These are phyloP conservation scores for Rhodotorula sp. DNA, from an alignment of 1,284 basidiomycete genomes.

Conservation along the genomic window DNA sequence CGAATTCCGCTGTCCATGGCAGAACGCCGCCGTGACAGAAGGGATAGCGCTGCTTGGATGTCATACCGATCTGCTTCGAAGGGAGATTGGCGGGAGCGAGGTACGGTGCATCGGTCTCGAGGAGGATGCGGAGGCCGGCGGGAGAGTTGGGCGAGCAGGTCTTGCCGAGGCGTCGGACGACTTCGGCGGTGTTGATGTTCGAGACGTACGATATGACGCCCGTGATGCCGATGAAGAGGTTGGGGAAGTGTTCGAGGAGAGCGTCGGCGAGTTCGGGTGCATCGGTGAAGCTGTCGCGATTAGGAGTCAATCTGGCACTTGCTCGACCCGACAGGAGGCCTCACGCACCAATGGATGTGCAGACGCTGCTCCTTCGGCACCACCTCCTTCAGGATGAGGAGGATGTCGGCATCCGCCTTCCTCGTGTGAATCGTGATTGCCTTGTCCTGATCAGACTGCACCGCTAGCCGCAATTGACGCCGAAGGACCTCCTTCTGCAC, in stretches of 20 bases:
- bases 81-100: slow-evolving; percentile 73
- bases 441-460: slow-evolving; percentile 59
- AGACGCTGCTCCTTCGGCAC: slow-evolving; percentile 64
- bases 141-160: slow-evolving; percentile 32
- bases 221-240: slow-evolving; percentile 74
- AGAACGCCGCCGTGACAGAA: slow-evolving; percentile 74
- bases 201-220: slow-evolving; percentile 73
- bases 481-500: slow-evolving; percentile 64
- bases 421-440: slow-evolving; percentile 70
- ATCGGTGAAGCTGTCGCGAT: slow-evolving; percentile 66
- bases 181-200: slow-evolving; percentile 62
- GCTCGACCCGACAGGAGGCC: neutral
- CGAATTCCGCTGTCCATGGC: slow-evolving; percentile 74
- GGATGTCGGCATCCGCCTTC: slow-evolving; percentile 74
- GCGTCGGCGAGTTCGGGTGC: slow-evolving; percentile 65
- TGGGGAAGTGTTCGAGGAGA: slow-evolving; percentile 70
- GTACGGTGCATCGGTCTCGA: slow-evolving; percentile 79
- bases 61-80: slow-evolving; percentile 53
- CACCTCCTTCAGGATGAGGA: slow-evolving; percentile 66
- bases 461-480: slow-evolving; percentile 65
- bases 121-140: slow-evolving; percentile 58
- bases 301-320: slow-evolving; percentile 53
- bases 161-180: slow-evolving; percentile 30
- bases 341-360: slow-evolving; percentile 21
- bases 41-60: slow-evolving; percentile 55